Base-by-base conservation (phyloP, 495 filamentous ascomycete genomes). In the Clavariopsis aquatica region DNA sequence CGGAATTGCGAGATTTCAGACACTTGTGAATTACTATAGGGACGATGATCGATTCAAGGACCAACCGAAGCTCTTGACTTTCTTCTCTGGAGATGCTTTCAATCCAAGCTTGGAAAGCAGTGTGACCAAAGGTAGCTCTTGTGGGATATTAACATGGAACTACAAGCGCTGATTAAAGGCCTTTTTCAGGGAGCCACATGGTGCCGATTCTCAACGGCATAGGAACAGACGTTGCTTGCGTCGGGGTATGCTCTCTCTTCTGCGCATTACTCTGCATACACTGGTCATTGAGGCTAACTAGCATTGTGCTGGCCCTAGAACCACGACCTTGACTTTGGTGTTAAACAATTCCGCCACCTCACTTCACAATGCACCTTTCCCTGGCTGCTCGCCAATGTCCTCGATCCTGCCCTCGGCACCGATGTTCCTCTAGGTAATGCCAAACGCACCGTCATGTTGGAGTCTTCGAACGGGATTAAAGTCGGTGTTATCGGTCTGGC, bases 261-360 rank as follows among this genome's bases (percentile, higher is more conserved):
- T 22, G 13, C 31, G n/a, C 27, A 36, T 34, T 13, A 52, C 38
- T 15, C 26, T 52, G 9, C n/a, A 26, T 38, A 5, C 23, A 24
- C 1, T 49, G 2, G 46, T n/a, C 29, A 17, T 20, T 52, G 6
- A 23, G 12, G 20, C 52, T 64, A 19, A 34, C 28, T 7, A 53
- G 4, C 4, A 2, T 22, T 27, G 20, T 38, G 7, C 41, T 20
- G 0, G 54, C 62, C 38, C 2, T 17, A 86, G 83, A 96, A 96
- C 72, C 92, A 96, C 74, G 92, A 96, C 72, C 85, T 96, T 38
- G 92, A 96, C 74, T 96, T 96, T 70, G 92, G 92, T n/a, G 88
- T 93, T 20, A 74, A 78, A 10, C 91, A 95, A 71, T 89, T 90
- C 72, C 82, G 81, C 22, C 80, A 93, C 72, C 76, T 96, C 20